A percentile compares a stretch with the other conserved stretches of the same genome.
Conservation (phyloP, 495 filamentous ascomycete species). For the Acidomyces sp. region DNA sequence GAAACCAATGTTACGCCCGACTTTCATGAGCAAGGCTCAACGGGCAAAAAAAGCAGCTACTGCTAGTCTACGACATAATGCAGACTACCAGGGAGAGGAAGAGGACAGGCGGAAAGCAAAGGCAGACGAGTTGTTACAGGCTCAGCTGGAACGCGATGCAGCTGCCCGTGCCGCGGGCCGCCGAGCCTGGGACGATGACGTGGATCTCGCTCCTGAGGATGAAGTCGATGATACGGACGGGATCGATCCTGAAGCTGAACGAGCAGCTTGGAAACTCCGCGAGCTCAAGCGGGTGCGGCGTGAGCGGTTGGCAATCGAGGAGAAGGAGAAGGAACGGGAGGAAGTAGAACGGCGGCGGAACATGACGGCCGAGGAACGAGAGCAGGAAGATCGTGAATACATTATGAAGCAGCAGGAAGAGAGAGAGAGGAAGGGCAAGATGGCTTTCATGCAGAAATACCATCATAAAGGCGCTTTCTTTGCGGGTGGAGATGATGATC, state of each 20-base stretch:
- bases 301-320: conserved; percentile 72
- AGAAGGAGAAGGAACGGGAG: conserved; percentile 68
- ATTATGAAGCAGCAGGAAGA: conserved; percentile 73
- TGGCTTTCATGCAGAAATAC: conserved; percentile 89
- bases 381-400: conserved; percentile 71
- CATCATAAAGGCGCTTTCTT: conserved; percentile 96
- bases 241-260: conserved; percentile 76
- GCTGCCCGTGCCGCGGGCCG: conserved; percentile 62
- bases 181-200: conserved; percentile 75
- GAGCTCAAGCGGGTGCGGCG: conserved; percentile 80
- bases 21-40: conserved; percentile 77
- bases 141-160: conserved; percentile 68
- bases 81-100: conserved; percentile 39
- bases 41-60: conserved; percentile 34
- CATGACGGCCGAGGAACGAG: conserved; percentile 74
- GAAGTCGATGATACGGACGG: conserved; percentile 75
- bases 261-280: conserved; percentile 84
- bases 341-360: conserved; percentile 82
- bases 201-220: conserved; percentile 47
- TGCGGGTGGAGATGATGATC: conserved; percentile 57
- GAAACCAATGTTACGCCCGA: conserved; percentile 66
- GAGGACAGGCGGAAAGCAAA: conserved; percentile 52
- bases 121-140: conserved; percentile 68
- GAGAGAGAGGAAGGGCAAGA: conserved; percentile 64
- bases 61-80: conserved; percentile 24